These are phyloP conservation scores for Monosporascus sp. DNA, from an alignment of 2,329 filamentous ascomycete species.

Conservation along the genomic window DNA sequence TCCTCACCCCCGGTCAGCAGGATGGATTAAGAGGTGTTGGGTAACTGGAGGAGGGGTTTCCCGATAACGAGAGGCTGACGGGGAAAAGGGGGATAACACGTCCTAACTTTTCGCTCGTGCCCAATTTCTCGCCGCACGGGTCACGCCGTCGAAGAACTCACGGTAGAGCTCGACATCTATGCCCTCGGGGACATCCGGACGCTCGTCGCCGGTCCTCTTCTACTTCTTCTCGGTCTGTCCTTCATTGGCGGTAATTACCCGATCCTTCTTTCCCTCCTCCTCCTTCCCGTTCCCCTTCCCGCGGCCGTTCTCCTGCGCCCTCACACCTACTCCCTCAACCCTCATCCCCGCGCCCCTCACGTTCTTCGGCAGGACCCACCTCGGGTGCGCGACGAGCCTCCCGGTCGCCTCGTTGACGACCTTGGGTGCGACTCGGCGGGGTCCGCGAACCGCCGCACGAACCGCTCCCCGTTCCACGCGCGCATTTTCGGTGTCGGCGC, in stretches of 20 bases:
- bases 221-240: background rate
- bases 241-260: background rate
- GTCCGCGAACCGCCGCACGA: conserved; percentile 20
- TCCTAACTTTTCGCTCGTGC: conserved; percentile 19
- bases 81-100: background rate
- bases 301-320: background rate
- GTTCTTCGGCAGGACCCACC: conserved; percentile 18
- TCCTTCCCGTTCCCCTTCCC: background rate
- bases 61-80: too few species aligned
- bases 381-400: conserved; percentile 18
- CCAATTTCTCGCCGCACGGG: conserved; percentile 17
- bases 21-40: too few species aligned
- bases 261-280: background rate
- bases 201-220: conserved; percentile 1
- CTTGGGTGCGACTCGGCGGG: conserved; percentile 22
- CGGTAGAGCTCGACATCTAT: conserved; percentile 13
- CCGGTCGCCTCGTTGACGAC: conserved; percentile 16
- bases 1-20: background rate
- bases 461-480: conserved; percentile 18
- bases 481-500: conserved; percentile 16
- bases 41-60: too few species aligned
- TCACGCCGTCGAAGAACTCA: conserved; percentile 16
- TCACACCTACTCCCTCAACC: background rate
- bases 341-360: conserved; percentile 7
- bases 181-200: conserved; percentile 13